phyloP scores from a whole-genome alignment of 805 yeast species.

The Candida pseudofarinosa region DNA sequence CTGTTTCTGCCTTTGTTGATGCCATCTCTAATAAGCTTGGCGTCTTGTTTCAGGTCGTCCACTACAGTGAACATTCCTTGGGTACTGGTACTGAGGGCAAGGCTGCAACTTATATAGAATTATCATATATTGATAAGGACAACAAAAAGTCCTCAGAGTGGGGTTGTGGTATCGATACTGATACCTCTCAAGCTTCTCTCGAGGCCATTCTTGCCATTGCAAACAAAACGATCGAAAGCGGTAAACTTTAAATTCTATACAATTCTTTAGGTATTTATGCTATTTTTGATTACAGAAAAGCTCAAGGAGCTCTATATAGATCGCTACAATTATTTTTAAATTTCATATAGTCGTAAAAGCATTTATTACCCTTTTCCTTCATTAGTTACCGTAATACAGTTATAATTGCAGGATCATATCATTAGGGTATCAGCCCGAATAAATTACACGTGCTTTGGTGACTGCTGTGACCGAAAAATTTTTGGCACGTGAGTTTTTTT shows the following conservation, averaged over 20 bases:
- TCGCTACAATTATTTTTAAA: too few relatives aligned
- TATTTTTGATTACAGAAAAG: not conserved
- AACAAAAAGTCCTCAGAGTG: constrained; percentile 32
- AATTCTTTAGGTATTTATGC: not conserved
- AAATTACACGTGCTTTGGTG: not conserved
- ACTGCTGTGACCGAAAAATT: not conserved
- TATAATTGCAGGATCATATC: too few relatives aligned
- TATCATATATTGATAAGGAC: constrained; percentile 34
- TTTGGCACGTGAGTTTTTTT: not conserved
- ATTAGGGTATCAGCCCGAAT: too few relatives aligned
- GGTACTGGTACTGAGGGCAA: constrained; percentile 67
- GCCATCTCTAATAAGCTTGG: constrained; percentile 51
- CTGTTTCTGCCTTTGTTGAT: constrained; percentile 68
- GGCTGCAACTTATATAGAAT: constrained; percentile 76
- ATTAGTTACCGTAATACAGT: too few relatives aligned
- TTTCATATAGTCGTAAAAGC: too few relatives aligned
- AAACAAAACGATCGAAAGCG: constrained; percentile 27
- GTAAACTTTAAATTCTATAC: constrained; percentile 19
- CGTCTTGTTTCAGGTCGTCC: constrained; percentile 53
- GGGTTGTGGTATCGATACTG: constrained; percentile 44
- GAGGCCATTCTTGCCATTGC: constrained; percentile 64
- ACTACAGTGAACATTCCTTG: constrained; percentile 76
- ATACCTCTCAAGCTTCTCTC: constrained; percentile 46
- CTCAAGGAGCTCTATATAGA: too few relatives aligned
- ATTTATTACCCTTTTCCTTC: too few relatives aligned